These are phyloP conservation scores for Acer campestre DNA, from an alignment of 345 rosid genomes.

Conservation along the genomic window DNA sequence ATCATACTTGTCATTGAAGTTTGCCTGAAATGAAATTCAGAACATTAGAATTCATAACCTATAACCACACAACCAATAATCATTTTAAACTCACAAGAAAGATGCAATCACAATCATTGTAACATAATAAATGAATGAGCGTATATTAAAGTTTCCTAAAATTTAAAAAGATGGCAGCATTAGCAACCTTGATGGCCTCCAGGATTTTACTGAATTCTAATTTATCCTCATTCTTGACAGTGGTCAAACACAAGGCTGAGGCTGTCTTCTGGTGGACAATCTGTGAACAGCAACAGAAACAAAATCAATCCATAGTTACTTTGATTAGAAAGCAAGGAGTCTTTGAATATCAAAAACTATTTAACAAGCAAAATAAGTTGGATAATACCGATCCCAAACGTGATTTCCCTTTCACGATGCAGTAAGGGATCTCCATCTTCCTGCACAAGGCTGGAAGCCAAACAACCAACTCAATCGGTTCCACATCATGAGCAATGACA, in stretches of 20 bases:
- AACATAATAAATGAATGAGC: no score
- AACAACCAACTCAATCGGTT: slow-evolving; percentile 84
- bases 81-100: not conserved
- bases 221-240: slow-evolving; percentile 85
- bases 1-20: slow-evolving; percentile 75
- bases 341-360: not conserved
- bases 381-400: slow-evolving; percentile 64
- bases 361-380: not conserved
- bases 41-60: slow-evolving; percentile 9
- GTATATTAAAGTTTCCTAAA: not conserved
- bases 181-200: slow-evolving; percentile 71
- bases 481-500: slow-evolving; percentile 83
- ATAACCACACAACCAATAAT: not conserved
- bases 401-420: slow-evolving; percentile 81
- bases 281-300: slow-evolving; percentile 23
- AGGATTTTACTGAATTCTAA: slow-evolving; percentile 73
- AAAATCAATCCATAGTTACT: not conserved
- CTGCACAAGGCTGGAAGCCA: slow-evolving; percentile 90
- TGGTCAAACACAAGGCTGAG: slow-evolving; percentile 61
- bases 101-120: not conserved
- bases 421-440: slow-evolving; percentile 85
- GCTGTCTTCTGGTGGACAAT: slow-evolving; percentile 74
- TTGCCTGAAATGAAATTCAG: slow-evolving; percentile 41
- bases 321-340: not conserved
- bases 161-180: not conserved